Base-by-base conservation (phyloP, 148 eudicot species). In the Rhododendron ovatum region DNA sequence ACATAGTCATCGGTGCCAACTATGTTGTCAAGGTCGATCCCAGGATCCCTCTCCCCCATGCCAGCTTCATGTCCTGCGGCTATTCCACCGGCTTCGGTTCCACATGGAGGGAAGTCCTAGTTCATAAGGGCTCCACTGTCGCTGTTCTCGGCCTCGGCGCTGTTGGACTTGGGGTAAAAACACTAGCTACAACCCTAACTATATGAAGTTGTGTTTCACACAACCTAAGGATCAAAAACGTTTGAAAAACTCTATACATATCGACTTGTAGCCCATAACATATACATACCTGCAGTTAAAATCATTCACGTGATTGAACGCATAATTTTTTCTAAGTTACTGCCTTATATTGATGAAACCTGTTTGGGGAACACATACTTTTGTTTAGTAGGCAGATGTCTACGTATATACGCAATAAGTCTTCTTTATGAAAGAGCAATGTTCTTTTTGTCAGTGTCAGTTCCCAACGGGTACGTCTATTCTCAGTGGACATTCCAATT, bases 131-230 rank as follows among this genome's bases (percentile, higher is more conserved):
- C 26, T 90, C 93, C 15, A 83, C 90, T 6, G 91, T 91, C 20
- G 94, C 88, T 63, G 93, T 92, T 55, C 53, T 92, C 1, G 94
- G 94, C 20, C 92, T 92, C 15, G 94, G 94, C 4, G 92, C 93
- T 57, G 94, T 92, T 33, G 94, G 94, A 30, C 87, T 92, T 30
- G 94, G 92, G 85, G 94, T 92, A 85, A 77, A 71, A 39, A 18
- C 48, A 22, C 41, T 57, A 13, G 18, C 24, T 79, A 26, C 53
- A 9, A 41, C 10, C 17, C 6, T 41, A 10, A 7, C 35, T 77
- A 20, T 20, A 63, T 8, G 69, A 61, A 47, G 63, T 20, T 17
- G 63, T 57, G 20, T 13, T 41, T 5, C 14, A 18, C 5, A 45
- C 22, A 3, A 41, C 9, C 1, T 77, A 12, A 9, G 9, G 45